Percentiles rank a stretch among this genome's conserved stretches.
These are phyloP conservation scores for Pseudozyma thailandica DNA, from an alignment of 1,284 basidiomycete species.

Conservation along the genomic window DNA sequence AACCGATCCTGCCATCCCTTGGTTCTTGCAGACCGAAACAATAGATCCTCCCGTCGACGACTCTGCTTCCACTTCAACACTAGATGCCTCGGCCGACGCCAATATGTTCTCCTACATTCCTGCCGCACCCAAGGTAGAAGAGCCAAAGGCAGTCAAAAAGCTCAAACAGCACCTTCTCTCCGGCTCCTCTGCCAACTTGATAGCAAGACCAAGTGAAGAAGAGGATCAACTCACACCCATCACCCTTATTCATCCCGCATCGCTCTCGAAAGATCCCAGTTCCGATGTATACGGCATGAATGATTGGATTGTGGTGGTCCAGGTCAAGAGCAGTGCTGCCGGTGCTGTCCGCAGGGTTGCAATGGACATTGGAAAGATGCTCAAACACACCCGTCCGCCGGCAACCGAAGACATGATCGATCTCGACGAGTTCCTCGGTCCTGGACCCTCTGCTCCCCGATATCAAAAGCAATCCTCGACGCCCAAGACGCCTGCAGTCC, in stretches of 20 bases:
- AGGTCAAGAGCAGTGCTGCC: conserved; percentile 54
- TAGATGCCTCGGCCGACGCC: conserved; percentile 1
- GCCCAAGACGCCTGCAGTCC: conserved; percentile 4
- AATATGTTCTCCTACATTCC: conserved; percentile 42
- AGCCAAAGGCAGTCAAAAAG: conserved; percentile 40
- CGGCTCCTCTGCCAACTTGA: conserved; percentile 48
- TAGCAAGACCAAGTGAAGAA: conserved; percentile 47
- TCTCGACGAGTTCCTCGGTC: conserved; percentile 57
- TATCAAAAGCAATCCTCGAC: conserved; percentile 10
- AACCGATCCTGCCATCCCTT: conserved; percentile 47
- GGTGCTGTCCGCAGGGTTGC: conserved; percentile 57
- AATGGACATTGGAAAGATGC: conserved; percentile 49
- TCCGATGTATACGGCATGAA: conserved; percentile 35
- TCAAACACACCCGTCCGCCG: conserved; percentile 37
- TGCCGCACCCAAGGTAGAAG: conserved; percentile 17
- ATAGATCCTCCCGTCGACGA: conserved; percentile 35
- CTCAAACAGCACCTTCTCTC: conserved; percentile 45
- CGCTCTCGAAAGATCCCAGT: conserved; percentile 43
- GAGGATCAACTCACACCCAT: conserved; percentile 49
- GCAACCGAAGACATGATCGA: conserved; percentile 26
- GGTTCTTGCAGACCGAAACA: conserved; percentile 57
- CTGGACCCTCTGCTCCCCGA: conserved; percentile 28
- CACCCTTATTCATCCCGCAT: conserved; percentile 53
- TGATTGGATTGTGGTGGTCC: conserved; percentile 64
- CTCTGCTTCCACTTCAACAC: not conserved